Base-by-base conservation (phyloP, 1,284 basidiomycete species). In the Phylloboletellus chloephorus region DNA sequence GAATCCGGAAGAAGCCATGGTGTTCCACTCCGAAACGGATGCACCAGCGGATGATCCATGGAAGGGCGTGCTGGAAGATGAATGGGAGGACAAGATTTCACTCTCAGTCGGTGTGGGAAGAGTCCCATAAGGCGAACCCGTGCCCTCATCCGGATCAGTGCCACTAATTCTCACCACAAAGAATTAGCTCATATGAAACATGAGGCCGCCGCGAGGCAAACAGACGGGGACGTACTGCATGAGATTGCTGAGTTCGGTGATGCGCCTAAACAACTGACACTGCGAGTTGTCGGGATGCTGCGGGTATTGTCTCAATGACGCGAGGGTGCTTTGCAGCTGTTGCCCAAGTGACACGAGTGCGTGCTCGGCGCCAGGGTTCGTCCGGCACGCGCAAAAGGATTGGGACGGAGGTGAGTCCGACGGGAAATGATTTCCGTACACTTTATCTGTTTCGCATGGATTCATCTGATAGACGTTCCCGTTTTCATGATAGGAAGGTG, bases 11-110 rank as follows among this genome's bases (percentile, higher is more conserved):
- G 71, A 66, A 17, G 72, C 64, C 50, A 79, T 67, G 43, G 72
- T 67, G 41, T 70, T 73, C 80, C 80, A 82, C 59, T 82, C 77
- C 45, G 76, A 73, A 21, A 74, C 73, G 33, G 74, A 70, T 47
- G 50, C 44, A 61, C 51, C 56, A 47, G 56, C 54, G 52, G 61
- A 61, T 50, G 61, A 50, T 46, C 57, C 53, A 51, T 65, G 59
- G 57, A 65, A 67, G 46, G 65, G 64, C 44, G 73, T 74, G 53
- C 57, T 78, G 44, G 81, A 78, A 33, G 78, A 73, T 38, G 80
- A 81, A 48, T 81, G 67, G 4, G 81, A 80, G 19, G 79, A 77
- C 68, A 84, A 65, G 45, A 84, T 73, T 51, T 83, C 82, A 52
- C 73, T 79, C 51, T 82, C 82, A 2, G 77, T 73, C 3, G 79